Evolutionary conservation across 495 filamentous ascomycete genomes (phyloP), one percentile per base, ranked within the genome.

Genomic region (Niebla homalea): DNA sequence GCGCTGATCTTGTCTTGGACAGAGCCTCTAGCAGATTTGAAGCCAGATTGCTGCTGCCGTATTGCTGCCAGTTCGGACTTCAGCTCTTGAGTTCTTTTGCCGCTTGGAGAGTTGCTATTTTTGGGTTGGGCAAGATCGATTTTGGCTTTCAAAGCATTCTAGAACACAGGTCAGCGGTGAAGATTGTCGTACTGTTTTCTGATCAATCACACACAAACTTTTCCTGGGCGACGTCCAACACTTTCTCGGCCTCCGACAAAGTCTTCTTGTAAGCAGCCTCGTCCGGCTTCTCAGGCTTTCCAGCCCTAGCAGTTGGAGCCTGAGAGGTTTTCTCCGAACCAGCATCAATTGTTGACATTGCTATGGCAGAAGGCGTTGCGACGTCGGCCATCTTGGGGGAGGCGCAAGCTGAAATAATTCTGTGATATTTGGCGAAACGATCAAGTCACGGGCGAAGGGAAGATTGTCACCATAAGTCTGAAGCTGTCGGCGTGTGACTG

Each of bases 71-170:
- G 73, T 62, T 93, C 78, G 36, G 75, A 65, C 55, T 83, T 80
- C 42, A 96, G 81, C 60, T 94, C 87, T 63, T 85, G 77, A 55
- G 89, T 84, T 58, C 78, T 80, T 70, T 89, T 85, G 50, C 73
- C 79, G 23, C 71, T 64, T 3, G 87, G 85, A 0, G 77, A 84
- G 62, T 81, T 83, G 63, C 77, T 72, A 64, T 86, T 87, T 65
- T 83, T 81, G 25, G 84, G 83, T 53, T 81, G 75, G 46, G 83
- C 84, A 42, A 75, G 66, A 42, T 94, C 87, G 57, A 96, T 72
- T 67, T 94, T 94, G 58, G 80, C 76, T 67, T 86, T 88, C 65
- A 90, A 70, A 53, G 78, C 76, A 62, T 84, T 88, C 90, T 98
- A 55, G 47, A 61, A 21, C 14, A 42, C 21, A 16, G 29, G 25